Evolutionary conservation across 345 rosid species (phyloP).

Genomic region (Dipteronia dyeriana): DNA sequence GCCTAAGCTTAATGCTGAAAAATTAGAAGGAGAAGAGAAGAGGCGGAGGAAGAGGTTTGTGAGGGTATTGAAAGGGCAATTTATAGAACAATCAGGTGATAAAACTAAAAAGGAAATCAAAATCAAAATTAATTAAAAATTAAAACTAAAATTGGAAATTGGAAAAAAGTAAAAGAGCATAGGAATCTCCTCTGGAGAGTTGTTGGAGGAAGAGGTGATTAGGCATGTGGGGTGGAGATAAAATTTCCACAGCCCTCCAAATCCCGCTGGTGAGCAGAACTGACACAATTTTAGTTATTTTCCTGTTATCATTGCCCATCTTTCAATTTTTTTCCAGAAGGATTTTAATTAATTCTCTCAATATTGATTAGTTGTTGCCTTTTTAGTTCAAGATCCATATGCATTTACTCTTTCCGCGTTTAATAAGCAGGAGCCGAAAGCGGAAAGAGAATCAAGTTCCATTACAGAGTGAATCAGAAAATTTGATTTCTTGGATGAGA

Average conservation of each 20-base stretch:
- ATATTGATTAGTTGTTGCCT: no score
- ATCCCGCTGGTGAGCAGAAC: conserved; percentile 36
- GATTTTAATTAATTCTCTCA: no score
- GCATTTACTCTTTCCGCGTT: no score
- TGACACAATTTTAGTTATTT: neutral
- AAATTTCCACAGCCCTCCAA: conserved; percentile 31
- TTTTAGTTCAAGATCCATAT: no score
- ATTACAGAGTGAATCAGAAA: no score
- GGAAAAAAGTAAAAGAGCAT: conserved; percentile 12
- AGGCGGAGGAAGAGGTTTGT: conserved; percentile 35
- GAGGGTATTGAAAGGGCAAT: conserved; percentile 23
- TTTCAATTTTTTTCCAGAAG: no score
- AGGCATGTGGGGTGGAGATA: conserved; percentile 31
- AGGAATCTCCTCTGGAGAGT: no score
- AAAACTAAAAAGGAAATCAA: neutral
- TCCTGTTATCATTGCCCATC: neutral
- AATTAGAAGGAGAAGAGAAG: conserved; percentile 11
- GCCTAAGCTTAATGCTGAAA: neutral
- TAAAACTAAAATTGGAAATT: neutral
- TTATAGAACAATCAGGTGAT: conserved; percentile 40
- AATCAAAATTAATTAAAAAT: neutral
- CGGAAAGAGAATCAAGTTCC: no score
- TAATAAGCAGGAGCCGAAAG: no score
- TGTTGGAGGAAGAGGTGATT: conserved; percentile 25
- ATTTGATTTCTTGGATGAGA: no score